These are phyloP conservation scores for Sclerotinia trifoliorum DNA, from an alignment of 2,329 filamentous ascomycete genomes.

Conservation along the genomic window DNA sequence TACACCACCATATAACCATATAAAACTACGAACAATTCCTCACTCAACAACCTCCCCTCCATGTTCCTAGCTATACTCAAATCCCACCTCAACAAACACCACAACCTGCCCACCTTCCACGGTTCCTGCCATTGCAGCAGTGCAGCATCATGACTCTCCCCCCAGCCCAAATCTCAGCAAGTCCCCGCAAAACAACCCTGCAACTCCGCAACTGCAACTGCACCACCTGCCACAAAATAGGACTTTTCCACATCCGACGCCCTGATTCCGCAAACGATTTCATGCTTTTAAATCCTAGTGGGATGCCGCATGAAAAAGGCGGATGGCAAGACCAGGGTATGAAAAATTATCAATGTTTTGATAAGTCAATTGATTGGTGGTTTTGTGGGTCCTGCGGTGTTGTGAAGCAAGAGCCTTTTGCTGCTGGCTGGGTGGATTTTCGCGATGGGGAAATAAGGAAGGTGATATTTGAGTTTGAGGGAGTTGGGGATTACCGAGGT, in stretches of 20 bases:
- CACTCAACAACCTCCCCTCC: background rate
- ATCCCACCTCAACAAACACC: too few relatives aligned
- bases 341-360: constrained; percentile 44
- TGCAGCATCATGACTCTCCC: constrained; percentile 49
- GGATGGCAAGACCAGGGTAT: constrained; percentile 45
- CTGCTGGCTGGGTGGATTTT: constrained; percentile 31
- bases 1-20: background rate
- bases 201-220: constrained; percentile 47
- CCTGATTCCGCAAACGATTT: constrained; percentile 45
- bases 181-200: constrained; percentile 27
- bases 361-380: constrained; percentile 43
- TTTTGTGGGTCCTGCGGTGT: constrained; percentile 50
- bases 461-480: constrained; percentile 22
- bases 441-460: constrained; percentile 40
- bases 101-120: constrained; percentile 33
- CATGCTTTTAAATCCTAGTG: constrained; percentile 45
- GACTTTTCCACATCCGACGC: constrained; percentile 48
- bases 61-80: background rate
- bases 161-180: constrained; percentile 32
- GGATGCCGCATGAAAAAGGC: background rate
- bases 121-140: constrained; percentile 53
- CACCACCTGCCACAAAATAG: constrained; percentile 49
- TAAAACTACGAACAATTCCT: background rate
- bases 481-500: constrained; percentile 13
- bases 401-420: constrained; percentile 42